Percentiles rank a stretch among this genome's conserved stretches.
These are phyloP conservation scores for Cercis canadensis DNA, from an alignment of 306 rosid species.

Conservation along the genomic window DNA sequence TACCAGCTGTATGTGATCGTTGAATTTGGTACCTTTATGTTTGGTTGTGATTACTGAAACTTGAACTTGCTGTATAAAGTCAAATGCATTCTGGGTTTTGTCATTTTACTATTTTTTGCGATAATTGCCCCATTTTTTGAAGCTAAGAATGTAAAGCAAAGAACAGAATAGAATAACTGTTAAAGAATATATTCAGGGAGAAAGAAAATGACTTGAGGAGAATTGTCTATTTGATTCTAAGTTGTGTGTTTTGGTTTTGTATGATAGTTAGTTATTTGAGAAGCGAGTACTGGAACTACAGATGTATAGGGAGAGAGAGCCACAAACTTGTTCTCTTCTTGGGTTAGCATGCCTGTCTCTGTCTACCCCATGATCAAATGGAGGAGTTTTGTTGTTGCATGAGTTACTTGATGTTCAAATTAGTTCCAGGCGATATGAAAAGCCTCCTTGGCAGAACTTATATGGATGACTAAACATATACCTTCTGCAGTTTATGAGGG, in stretches of 20 bases:
- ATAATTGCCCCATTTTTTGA: constrained; percentile 2
- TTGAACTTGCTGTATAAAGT: background rate
- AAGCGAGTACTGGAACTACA: background rate
- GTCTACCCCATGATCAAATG: background rate
- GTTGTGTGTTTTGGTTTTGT: constrained; percentile 3
- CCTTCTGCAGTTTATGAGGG: background rate
- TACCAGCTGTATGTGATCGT: background rate
- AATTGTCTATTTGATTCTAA: background rate
- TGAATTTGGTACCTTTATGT: constrained; percentile 18
- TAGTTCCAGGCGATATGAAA: background rate
- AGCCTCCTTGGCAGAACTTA: background rate
- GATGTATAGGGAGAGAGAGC: background rate
- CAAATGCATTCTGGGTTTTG: constrained; percentile 10
- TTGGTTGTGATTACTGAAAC: constrained; percentile 14
- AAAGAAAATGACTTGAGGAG: constrained; percentile 3
- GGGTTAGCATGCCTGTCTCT: background rate
- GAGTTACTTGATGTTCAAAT: too few species aligned
- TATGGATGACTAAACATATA: background rate
- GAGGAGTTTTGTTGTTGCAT: constrained; percentile 16
- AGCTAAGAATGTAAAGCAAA: constrained; percentile 11
- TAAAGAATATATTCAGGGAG: background rate
- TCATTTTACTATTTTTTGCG: background rate
- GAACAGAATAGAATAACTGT: background rate
- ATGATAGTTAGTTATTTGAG: constrained; percentile 6
- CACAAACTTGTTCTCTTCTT: constrained; percentile 1